These are phyloP conservation scores for Solanum sitiens DNA, from an alignment of 257 asterid genomes.

Conservation along the genomic window DNA sequence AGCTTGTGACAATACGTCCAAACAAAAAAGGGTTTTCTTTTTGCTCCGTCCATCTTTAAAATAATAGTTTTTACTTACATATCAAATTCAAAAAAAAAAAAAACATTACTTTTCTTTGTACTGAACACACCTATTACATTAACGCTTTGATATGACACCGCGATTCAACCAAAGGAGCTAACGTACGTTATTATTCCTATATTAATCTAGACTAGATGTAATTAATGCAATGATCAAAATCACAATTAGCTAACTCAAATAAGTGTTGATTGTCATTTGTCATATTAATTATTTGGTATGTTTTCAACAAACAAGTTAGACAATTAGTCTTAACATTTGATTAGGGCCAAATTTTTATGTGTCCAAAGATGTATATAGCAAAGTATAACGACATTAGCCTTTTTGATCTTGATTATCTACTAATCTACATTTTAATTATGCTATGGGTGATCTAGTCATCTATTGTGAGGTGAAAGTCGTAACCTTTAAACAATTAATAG, in stretches of 20 bases:
- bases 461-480: not conserved
- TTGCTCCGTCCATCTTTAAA: not conserved
- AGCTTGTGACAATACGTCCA: not conserved
- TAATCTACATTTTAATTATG: not conserved
- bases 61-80: too few species aligned
- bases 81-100: too few species aligned
- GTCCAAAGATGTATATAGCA: not conserved
- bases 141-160: not conserved
- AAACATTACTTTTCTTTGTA: too few species aligned
- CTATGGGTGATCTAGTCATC: not conserved
- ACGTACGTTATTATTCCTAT: not conserved
- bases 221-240: slow-evolving; percentile 7
- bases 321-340: not conserved
- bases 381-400: not conserved
- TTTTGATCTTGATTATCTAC: not conserved
- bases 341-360: not conserved
- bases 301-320: not conserved
- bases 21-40: too few species aligned
- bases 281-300: not conserved
- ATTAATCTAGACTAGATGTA: not conserved
- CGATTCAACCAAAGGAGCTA: not conserved
- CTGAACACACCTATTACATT: not conserved
- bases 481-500: not conserved
- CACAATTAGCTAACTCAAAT: not conserved
- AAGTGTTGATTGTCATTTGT: not conserved